Conservation (phyloP, 2,329 filamentous ascomycete species). For the Phialophora tarda region DNA sequence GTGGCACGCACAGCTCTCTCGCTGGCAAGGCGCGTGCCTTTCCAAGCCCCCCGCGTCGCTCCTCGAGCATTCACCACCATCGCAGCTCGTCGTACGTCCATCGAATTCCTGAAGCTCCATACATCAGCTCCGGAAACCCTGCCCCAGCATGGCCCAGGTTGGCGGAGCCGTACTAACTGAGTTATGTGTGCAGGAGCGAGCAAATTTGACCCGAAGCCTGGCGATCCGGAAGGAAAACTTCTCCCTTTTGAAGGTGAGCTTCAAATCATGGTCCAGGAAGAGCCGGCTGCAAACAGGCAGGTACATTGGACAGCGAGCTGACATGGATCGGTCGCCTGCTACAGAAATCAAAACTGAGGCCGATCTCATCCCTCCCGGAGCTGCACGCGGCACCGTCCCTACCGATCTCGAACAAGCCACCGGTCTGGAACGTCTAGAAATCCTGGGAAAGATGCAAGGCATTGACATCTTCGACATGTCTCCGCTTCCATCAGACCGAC, state of each 20-base stretch:
- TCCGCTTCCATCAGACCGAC: slow-evolving; percentile 87
- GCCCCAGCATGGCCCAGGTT: slow-evolving; percentile 30
- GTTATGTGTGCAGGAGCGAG: slow-evolving; percentile 39
- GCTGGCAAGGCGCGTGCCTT: slow-evolving; percentile 53
- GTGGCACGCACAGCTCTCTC: slow-evolving; percentile 54
- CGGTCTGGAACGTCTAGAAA: slow-evolving; percentile 97
- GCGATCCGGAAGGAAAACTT: slow-evolving; percentile 49
- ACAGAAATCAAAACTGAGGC: slow-evolving; percentile 79
- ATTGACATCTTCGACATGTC: slow-evolving; percentile 98
- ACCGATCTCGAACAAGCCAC: slow-evolving; percentile 96
- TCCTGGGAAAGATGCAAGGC: slow-evolving; percentile 99
- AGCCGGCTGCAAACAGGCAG: slow-evolving; percentile 23
- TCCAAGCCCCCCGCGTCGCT: slow-evolving; percentile 46
- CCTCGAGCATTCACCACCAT: slow-evolving; percentile 54
- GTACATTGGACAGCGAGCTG: slow-evolving; percentile 14
- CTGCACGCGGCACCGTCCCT: slow-evolving; percentile 78
- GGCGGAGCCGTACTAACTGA: slow-evolving; percentile 19
- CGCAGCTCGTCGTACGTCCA: slow-evolving; percentile 54
- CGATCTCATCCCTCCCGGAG: slow-evolving; percentile 88
- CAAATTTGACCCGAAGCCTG: slow-evolving; percentile 50
- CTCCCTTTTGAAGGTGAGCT: slow-evolving; percentile 52
- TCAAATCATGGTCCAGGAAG: not conserved
- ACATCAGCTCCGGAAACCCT: slow-evolving; percentile 22
- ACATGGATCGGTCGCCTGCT: slow-evolving; percentile 35
- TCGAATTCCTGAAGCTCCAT: slow-evolving; percentile 27